Evolutionary conservation across 148 eudicot species (phyloP).

Genomic region (Arctostaphylos glauca): DNA sequence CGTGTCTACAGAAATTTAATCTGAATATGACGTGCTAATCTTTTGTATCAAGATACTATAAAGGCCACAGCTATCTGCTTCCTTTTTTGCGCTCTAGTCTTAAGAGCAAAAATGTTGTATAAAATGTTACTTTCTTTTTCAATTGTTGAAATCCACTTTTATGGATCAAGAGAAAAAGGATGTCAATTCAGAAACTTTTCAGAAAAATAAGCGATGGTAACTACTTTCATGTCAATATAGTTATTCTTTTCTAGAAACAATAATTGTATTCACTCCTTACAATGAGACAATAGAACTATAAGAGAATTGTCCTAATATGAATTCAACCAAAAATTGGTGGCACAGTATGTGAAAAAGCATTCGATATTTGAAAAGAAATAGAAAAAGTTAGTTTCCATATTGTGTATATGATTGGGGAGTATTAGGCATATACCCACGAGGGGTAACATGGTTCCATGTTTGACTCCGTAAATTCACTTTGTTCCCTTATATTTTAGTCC

Average conservation of each 20-base stretch:
- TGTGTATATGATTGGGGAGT: neutral
- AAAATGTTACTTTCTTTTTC: neutral
- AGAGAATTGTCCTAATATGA: no score
- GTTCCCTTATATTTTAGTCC: neutral
- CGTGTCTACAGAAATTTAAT: neutral
- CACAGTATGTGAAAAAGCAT: no score
- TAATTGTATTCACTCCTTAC: no score
- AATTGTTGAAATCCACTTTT: neutral
- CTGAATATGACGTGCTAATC: neutral
- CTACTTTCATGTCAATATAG: no score
- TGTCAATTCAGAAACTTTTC: neutral
- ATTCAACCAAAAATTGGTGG: no score
- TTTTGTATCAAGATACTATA: neutral
- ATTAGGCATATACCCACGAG: neutral
- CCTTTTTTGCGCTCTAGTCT: neutral
- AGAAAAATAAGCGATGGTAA: no score
- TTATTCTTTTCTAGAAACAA: no score
- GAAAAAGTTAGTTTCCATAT: no score
- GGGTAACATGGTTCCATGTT: neutral
- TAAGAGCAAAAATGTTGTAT: neutral
- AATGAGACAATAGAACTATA: no score
- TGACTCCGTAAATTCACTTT: neutral
- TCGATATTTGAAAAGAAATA: no score
- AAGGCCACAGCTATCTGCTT: neutral
- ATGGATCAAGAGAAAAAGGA: neutral